Evolutionary conservation across 108 stramenopile genomes (phyloP).

Genomic region (Nitzschia inconspicua): DNA sequence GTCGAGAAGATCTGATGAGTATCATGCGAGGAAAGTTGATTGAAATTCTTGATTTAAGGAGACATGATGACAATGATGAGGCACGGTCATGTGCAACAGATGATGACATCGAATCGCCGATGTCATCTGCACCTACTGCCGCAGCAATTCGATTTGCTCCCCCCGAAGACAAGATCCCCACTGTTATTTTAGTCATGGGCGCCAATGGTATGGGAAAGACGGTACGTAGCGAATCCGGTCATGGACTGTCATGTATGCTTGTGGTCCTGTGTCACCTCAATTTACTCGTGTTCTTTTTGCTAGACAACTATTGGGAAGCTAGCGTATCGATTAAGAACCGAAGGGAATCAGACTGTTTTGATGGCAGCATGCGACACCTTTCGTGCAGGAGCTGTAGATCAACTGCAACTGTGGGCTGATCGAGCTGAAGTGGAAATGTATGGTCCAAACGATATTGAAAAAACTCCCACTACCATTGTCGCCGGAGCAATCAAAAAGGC

Average conservation of each 20-base stretch:
- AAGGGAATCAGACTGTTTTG: slow-evolving; percentile 83
- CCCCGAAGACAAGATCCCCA: slow-evolving; percentile 36
- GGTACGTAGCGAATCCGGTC: neutral
- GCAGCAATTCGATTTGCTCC: slow-evolving; percentile 57
- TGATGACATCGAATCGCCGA: slow-evolving; percentile 7
- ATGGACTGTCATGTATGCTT: no score
- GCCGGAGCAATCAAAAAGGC: slow-evolving; percentile 79
- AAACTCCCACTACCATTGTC: slow-evolving; percentile 68
- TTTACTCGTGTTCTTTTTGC: neutral
- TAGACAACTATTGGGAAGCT: slow-evolving; percentile 93
- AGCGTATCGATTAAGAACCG: slow-evolving; percentile 72
- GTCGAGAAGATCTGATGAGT: slow-evolving; percentile 67
- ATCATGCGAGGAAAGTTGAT: slow-evolving; percentile 76
- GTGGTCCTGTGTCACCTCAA: neutral
- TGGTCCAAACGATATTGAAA: slow-evolving; percentile 53
- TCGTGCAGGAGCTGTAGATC: slow-evolving; percentile 93
- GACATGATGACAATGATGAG: neutral
- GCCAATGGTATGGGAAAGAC: slow-evolving; percentile 93
- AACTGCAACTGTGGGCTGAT: slow-evolving; percentile 88
- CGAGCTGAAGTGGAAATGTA: slow-evolving; percentile 85
- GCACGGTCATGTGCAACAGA: neutral
- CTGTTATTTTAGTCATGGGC: slow-evolving; percentile 77
- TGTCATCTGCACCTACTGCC: neutral
- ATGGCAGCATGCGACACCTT: slow-evolving; percentile 95
- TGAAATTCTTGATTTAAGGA: slow-evolving; percentile 53